Conservation (phyloP, 129 eudicot species). For the Silybum marianum region DNA sequence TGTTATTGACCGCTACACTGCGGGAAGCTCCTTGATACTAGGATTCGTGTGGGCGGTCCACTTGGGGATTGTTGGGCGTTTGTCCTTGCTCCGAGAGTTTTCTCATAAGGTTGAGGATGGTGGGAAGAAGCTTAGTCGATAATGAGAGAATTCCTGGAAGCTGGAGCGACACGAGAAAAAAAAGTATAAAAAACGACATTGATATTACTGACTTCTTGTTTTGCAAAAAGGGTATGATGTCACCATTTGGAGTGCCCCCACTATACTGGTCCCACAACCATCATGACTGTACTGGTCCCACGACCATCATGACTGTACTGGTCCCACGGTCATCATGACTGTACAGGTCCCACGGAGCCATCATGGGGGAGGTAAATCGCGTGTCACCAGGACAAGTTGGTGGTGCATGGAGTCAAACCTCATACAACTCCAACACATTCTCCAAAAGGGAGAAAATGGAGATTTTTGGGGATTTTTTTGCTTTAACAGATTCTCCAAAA, state of each 20-base stretch:
- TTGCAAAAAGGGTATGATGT: not conserved
- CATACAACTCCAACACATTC: too few species aligned
- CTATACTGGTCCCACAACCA: too few species aligned
- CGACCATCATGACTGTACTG: too few species aligned
- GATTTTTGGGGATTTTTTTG: too few species aligned
- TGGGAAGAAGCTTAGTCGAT: slow-evolving; percentile 33
- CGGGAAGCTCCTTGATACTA: slow-evolving; percentile 14
- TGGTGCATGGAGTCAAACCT: not conserved
- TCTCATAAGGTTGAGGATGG: slow-evolving; percentile 28
- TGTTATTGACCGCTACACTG: not conserved
- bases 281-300: too few species aligned
- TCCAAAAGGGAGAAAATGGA: too few species aligned
- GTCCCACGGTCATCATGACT: too few species aligned
- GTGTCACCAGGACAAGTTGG: not conserved
- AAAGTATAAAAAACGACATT: not conserved
- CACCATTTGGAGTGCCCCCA: not conserved
- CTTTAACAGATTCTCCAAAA: too few species aligned
- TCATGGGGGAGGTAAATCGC: not conserved
- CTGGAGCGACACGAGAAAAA: slow-evolving; percentile 39
- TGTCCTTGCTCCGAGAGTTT: slow-evolving; percentile 31
- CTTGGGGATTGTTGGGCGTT: slow-evolving; percentile 20
- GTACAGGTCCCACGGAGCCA: too few species aligned
- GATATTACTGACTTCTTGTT: slow-evolving; percentile 10
- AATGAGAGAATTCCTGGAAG: slow-evolving; percentile 69
- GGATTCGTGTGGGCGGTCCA: slow-evolving; percentile 19